Conservation (phyloP, 1,284 basidiomycete genomes). For the Spongispora temasekensis region DNA sequence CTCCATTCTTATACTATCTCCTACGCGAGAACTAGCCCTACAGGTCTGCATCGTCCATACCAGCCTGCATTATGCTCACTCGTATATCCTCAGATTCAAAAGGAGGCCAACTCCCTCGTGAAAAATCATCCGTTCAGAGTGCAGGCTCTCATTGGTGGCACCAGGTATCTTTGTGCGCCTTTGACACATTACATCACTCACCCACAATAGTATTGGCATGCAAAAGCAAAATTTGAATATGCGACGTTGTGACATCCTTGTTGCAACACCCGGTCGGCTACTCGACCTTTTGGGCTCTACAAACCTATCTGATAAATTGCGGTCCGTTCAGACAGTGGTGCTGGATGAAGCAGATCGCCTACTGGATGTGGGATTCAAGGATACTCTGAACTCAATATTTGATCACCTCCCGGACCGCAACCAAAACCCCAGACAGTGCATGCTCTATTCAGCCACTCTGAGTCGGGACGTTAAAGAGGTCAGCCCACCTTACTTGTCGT, state of each 20-base stretch:
- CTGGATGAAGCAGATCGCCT: conserved; percentile 92
- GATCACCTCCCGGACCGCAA: conserved; percentile 49
- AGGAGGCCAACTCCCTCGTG: conserved; percentile 80
- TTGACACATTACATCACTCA: conserved; percentile 2
- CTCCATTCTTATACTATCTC: conserved; percentile 73
- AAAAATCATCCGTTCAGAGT: conserved; percentile 46
- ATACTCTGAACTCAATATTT: conserved; percentile 78
- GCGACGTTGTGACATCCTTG: conserved; percentile 72
- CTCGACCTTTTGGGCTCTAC: conserved; percentile 72
- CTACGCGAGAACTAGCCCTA: conserved; percentile 87
- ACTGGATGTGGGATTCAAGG: conserved; percentile 88
- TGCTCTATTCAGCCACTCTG: conserved; percentile 79
- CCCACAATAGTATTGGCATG: conserved; percentile 20
- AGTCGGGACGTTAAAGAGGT: conserved; percentile 42
- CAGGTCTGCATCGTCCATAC: conserved; percentile 66
- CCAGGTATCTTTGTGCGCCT: conserved; percentile 39
- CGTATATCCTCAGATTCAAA: conserved; percentile 40
- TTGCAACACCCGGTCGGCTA: conserved; percentile 89
- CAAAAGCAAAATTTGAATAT: conserved; percentile 41
- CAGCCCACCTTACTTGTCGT: background rate
- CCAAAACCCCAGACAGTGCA: conserved; percentile 58
- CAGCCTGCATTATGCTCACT: background rate
- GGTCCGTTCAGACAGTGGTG: conserved; percentile 73
- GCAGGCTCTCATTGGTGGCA: conserved; percentile 51
- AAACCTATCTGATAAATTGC: conserved; percentile 33